Conservation (phyloP, 129 eudicot species). For the Helianthus tuberosus region DNA sequence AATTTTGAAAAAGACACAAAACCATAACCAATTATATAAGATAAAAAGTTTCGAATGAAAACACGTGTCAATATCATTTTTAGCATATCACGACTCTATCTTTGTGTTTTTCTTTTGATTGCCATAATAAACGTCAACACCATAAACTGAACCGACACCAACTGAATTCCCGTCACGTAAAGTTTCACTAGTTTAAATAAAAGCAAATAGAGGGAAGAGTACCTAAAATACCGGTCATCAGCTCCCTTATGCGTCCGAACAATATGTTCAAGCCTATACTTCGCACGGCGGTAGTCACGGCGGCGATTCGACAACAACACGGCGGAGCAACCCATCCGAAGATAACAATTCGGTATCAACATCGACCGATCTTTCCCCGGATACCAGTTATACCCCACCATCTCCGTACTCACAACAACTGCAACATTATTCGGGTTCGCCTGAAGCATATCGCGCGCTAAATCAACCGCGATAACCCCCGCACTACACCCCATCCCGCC, state of each 20-base stretch:
- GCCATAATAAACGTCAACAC: too few species aligned
- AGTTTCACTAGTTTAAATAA: not conserved
- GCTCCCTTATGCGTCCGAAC: constrained; percentile 97
- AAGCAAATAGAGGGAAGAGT: not conserved
- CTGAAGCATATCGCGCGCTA: constrained; percentile 93
- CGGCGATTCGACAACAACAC: constrained; percentile 80
- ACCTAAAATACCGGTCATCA: constrained; percentile 92
- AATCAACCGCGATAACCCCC: constrained; percentile 75
- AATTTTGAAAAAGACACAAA: too few species aligned
- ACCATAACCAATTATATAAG: too few species aligned
- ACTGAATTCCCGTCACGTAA: too few species aligned
- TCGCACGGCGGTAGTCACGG: constrained; percentile 79
- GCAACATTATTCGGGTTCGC: constrained; percentile 92
- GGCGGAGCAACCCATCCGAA: constrained; percentile 98
- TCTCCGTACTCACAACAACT: constrained; percentile 90
- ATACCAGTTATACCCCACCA: constrained; percentile 97
- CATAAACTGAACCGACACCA: too few species aligned
- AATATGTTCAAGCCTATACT: constrained; percentile 87
- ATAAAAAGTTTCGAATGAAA: too few species aligned
- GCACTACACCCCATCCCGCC: constrained; percentile 99
- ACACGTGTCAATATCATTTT: too few species aligned
- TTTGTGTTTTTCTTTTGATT: too few species aligned
- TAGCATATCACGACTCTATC: too few species aligned
- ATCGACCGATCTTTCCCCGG: constrained; percentile 84
- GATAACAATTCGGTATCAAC: constrained; percentile 91